Conservation (phyloP, 148 eudicot species). For the Beta vulgaris region DNA sequence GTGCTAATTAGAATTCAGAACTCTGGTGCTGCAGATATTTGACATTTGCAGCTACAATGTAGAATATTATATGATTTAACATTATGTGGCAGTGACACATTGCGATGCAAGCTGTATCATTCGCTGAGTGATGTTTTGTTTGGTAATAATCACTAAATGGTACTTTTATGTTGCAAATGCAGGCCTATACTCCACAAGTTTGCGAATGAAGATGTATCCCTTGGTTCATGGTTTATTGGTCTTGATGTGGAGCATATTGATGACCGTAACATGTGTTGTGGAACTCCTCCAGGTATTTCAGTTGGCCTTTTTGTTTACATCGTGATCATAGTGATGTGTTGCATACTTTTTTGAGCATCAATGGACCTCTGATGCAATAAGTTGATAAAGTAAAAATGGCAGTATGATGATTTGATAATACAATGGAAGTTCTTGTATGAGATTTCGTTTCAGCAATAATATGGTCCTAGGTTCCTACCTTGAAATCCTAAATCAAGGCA, state of each 20-base stretch:
- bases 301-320: neutral
- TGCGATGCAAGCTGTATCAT: neutral
- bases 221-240: constrained; percentile 94
- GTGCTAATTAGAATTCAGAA: neutral
- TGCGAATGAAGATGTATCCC: constrained; percentile 94
- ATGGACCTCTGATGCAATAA: neutral
- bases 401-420: neutral
- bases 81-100: neutral
- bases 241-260: constrained; percentile 92
- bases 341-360: neutral
- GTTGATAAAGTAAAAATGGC: neutral
- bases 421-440: neutral
- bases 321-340: neutral
- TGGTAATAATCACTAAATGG: neutral
- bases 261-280: constrained; percentile 91
- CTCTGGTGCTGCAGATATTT: neutral
- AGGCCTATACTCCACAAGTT: constrained; percentile 85
- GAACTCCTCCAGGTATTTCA: constrained; percentile 86
- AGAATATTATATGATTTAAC: neutral
- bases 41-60: neutral
- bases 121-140: neutral
- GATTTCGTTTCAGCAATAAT: neutral
- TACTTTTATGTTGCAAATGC: constrained; percentile 21
- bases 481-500: neutral
- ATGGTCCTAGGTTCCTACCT: neutral